Base-by-base conservation (phyloP, 257 asterid genomes). In the Ballota nigra region DNA sequence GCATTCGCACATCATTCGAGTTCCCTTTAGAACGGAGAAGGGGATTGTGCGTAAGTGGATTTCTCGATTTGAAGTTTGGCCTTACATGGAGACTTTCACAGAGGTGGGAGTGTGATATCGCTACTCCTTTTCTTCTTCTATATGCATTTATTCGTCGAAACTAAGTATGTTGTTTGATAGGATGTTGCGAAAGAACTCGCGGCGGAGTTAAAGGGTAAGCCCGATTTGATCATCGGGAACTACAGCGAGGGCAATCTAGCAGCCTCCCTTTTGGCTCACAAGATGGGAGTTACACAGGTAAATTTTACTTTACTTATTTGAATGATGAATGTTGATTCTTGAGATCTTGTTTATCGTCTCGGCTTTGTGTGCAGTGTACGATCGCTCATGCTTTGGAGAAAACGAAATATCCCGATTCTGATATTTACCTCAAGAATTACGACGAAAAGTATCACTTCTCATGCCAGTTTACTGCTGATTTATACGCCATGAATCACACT, bases 61-160 rank as follows among this genome's bases (percentile, higher is more conserved):
- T 80, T 92, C 99, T 5, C 95, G 99, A 1, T 92, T 95, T 29
- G 99, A 95, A 81, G 99, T 95, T 61, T 95, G 98, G 99, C 98
- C 99, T 0, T 95, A 92, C 83, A 95, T 95, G 93, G 99, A 90
- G 79, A 92, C 95, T 15, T 95, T 92, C 90, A 81, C 91, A 23
- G 97, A 92, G 95, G 98, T 90, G 31, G 77, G 61, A 26, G 23
- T 9, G 18, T 2, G 7, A 22, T 56, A 11, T 4, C n/a, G n/a
- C 9, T 12, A 13, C 34, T 13, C 62, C 24, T 57, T 41, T 23
- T 40, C 70, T 55, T 43, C 51, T 55, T 43, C 7, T n/a, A 47
- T 43, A 8, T 43, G 8, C 28, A 31, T 58, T 34, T 29, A 3
- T 63, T 13, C 4, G 22, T 23, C 38, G 58, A 57, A 29, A 36